phyloP scores from a whole-genome alignment of 202 grass and related monocot genomes.

The Elaeis oleifera region DNA sequence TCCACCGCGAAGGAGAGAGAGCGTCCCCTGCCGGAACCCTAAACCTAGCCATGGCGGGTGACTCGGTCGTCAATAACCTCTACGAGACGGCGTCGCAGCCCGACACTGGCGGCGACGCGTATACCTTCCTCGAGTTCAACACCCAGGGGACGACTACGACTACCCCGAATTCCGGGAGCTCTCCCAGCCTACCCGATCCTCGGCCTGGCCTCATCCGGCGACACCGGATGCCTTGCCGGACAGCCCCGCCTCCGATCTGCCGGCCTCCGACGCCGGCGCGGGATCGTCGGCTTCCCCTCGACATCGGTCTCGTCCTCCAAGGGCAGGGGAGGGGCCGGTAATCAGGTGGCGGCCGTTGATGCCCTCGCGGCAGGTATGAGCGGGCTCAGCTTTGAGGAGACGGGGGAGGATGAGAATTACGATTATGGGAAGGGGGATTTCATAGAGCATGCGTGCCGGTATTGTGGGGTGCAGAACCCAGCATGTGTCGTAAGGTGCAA shows the following conservation, averaged over 20 bases:
- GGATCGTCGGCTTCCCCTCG: slow-evolving; percentile 20
- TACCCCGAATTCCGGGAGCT: slow-evolving; percentile 74
- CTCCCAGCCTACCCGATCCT: slow-evolving; percentile 59
- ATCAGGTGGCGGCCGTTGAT: slow-evolving; percentile 31
- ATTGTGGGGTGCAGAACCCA: slow-evolving; percentile 92
- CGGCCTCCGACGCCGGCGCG: slow-evolving; percentile 10
- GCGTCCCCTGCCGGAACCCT: neutral
- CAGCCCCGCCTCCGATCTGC: slow-evolving; percentile 7
- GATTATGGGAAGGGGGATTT: slow-evolving; percentile 79
- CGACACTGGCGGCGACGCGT: slow-evolving; percentile 63
- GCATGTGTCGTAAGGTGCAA: slow-evolving; percentile 90
- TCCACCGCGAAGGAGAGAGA: too few species aligned
- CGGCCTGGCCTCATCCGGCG: slow-evolving; percentile 33
- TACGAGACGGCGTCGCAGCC: slow-evolving; percentile 99
- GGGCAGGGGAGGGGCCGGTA: slow-evolving; percentile 28
- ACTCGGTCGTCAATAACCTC: slow-evolving; percentile 34
- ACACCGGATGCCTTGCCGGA: slow-evolving; percentile 24
- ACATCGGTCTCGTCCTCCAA: slow-evolving; percentile 27
- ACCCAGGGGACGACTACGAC: slow-evolving; percentile 89
- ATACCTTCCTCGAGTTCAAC: slow-evolving; percentile 96
- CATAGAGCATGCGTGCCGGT: slow-evolving; percentile 84
- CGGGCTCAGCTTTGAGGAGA: slow-evolving; percentile 85
- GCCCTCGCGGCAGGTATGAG: slow-evolving; percentile 61
- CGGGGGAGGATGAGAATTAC: slow-evolving; percentile 58
- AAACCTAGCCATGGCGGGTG: slow-evolving; percentile 3